A percentile compares a stretch with the other conserved stretches of the same genome.
These are phyloP conservation scores for Suillus paluster DNA, from an alignment of 768 basidiomycete genomes.

Conservation along the genomic window DNA sequence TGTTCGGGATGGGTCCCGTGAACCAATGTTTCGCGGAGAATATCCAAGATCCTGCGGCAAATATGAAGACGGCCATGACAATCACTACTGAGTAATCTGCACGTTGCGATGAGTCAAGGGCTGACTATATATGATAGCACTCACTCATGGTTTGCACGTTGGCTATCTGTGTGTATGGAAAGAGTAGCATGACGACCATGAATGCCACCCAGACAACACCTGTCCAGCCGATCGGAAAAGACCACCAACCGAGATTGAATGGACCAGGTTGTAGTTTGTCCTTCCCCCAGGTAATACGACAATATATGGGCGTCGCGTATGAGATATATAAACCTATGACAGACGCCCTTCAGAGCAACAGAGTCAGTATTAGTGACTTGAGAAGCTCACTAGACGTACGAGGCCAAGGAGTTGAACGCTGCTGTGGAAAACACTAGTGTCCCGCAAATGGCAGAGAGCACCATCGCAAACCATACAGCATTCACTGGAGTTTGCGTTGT, in stretches of 20 bases:
- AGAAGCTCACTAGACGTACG: conserved; percentile 24
- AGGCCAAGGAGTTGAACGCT: conserved; percentile 39
- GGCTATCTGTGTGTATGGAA: conserved; percentile 31
- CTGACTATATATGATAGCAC: conserved; percentile 10
- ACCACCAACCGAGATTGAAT: conserved; percentile 38
- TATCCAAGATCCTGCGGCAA: conserved; percentile 37
- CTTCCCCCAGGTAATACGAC: conserved; percentile 40
- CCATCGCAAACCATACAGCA: conserved; percentile 45
- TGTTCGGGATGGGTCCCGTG: conserved; percentile 37
- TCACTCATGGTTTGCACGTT: conserved; percentile 38
- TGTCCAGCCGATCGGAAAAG: conserved; percentile 32
- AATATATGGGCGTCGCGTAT: conserved; percentile 42
- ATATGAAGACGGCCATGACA: conserved; percentile 34
- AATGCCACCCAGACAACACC: conserved; percentile 38
- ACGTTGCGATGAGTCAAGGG: neutral
- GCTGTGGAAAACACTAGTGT: conserved; percentile 37
- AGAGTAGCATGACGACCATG: conserved; percentile 38
- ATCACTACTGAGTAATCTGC: conserved; percentile 33
- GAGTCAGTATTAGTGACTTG: neutral
- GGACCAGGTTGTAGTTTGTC: conserved; percentile 39
- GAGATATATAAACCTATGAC: conserved; percentile 42
- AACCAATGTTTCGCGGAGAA: conserved; percentile 41
- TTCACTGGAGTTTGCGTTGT: conserved; percentile 41
- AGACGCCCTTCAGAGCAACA: conserved; percentile 25
- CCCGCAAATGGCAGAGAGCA: conserved; percentile 34